Base-by-base conservation (phyloP, 768 basidiomycete species). In the Mycena belliarum region DNA sequence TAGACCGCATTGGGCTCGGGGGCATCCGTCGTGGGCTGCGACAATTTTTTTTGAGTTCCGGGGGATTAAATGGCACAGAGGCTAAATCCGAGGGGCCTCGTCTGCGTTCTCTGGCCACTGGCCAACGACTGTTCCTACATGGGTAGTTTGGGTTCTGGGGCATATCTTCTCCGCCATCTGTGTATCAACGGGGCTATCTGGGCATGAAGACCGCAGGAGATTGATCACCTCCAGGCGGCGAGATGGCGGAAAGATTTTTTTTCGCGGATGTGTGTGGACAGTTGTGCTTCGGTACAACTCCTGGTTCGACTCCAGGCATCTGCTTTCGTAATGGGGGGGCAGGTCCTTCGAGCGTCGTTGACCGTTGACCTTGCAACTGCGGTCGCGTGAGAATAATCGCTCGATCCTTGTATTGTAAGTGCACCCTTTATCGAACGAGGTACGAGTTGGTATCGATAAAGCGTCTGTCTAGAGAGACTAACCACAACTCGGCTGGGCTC, bases 271-370 rank as follows among this genome's bases (percentile, higher is more conserved):
- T 50, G 49, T 50, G 49, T 50, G 49, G 49, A 50, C 49, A 50
- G 10, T 40, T 40, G 49, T 50, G 49, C 37, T 50, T 40, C 35
- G 49, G 37, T n/a, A 23, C 49, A 50, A 26, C 38, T 50, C 49
- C 49, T 40, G 49, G 49, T 50, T 50, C 49, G 49, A 50, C 49
- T 50, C 49, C 49, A 28, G 49, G 49, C 35, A 26, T 33, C 49
- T 25, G 49, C 25, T 45, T 45, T 23, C n/a, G n/a, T n/a, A n/a
- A n/a, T n/a, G n/a, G n/a, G n/a, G n/a, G n/a, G n/a, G n/a, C n/a
- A n/a, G n/a, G n/a, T n/a, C n/a, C n/a, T n/a, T n/a, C n/a, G n/a
- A n/a, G n/a, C n/a, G n/a, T n/a, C n/a, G n/a, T n/a, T n/a, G n/a
- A n/a, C n/a, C n/a, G n/a, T n/a, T n/a, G n/a, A n/a, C n/a, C n/a